These are phyloP conservation scores for Alternaria solani DNA, from an alignment of 2,329 filamentous ascomycete species.

Conservation along the genomic window DNA sequence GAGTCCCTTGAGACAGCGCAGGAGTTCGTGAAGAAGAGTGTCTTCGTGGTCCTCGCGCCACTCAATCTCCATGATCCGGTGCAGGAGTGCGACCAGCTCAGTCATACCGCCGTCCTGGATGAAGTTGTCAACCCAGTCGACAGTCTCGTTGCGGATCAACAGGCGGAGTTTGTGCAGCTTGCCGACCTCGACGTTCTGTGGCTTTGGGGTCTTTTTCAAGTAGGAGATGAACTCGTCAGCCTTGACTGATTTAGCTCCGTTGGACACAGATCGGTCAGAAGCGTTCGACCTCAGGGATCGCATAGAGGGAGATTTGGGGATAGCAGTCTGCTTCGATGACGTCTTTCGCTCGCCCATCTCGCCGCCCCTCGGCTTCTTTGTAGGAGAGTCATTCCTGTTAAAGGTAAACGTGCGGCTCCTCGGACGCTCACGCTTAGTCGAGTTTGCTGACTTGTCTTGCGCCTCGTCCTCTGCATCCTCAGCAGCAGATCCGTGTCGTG, in stretches of 20 bases:
- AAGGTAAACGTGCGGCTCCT: constrained; percentile 83
- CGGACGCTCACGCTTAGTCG: constrained; percentile 58
- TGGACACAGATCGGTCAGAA: constrained; percentile 67
- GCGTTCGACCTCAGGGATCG: constrained; percentile 63
- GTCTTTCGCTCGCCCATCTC: constrained; percentile 61
- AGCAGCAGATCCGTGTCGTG: constrained; percentile 38
- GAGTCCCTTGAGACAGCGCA: constrained; percentile 92
- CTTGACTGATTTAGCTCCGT: constrained; percentile 75
- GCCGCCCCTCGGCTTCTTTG: constrained; percentile 74
- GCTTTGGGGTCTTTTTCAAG: constrained; percentile 79
- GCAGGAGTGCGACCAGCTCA: constrained; percentile 83
- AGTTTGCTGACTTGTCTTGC: constrained; percentile 32
- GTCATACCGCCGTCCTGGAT: constrained; percentile 90
- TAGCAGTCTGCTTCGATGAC: constrained; percentile 75
- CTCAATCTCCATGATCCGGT: constrained; percentile 93
- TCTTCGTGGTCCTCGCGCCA: constrained; percentile 99
- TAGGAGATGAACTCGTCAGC: constrained; percentile 89
- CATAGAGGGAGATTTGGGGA: constrained; percentile 69
- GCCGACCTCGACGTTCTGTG: constrained; percentile 87
- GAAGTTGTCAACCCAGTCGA: constrained; percentile 93
- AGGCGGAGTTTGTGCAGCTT: constrained; percentile 92
- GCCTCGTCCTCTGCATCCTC: constrained; percentile 25
- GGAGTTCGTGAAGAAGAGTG: constrained; percentile 85
- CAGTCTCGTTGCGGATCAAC: constrained; percentile 90
- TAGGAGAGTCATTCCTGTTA: constrained; percentile 73